A percentile compares a stretch with the other conserved stretches of the same genome.
These are phyloP conservation scores for Thermothelomyces thermophilus DNA, from an alignment of 2,329 filamentous ascomycete genomes.

Conservation along the genomic window DNA sequence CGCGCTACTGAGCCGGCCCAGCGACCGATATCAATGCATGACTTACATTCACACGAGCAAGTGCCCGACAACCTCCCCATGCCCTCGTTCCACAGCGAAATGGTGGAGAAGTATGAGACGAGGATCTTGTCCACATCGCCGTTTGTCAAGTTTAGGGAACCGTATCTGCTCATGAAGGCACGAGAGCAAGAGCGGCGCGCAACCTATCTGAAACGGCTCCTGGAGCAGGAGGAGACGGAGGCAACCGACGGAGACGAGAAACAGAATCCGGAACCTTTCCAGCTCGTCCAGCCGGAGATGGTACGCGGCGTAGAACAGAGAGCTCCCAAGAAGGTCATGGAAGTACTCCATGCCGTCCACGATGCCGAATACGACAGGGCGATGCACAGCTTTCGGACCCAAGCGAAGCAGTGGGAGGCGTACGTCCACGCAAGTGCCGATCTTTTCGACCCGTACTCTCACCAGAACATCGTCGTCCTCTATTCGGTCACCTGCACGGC, in stretches of 20 bases:
- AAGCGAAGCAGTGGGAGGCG: slow-evolving; percentile 93
- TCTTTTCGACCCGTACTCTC: slow-evolving; percentile 88
- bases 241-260: slow-evolving; percentile 55
- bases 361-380: slow-evolving; percentile 96
- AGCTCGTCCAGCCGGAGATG: slow-evolving; percentile 93
- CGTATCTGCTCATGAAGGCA: slow-evolving; percentile 85
- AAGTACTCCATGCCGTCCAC: slow-evolving; percentile 89
- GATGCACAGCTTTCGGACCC: slow-evolving; percentile 85
- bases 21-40: slow-evolving; percentile 32
- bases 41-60: slow-evolving; percentile 41
- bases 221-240: slow-evolving; percentile 64
- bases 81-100: slow-evolving; percentile 89
- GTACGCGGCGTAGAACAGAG: slow-evolving; percentile 76
- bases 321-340: slow-evolving; percentile 79
- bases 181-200: slow-evolving; percentile 84
- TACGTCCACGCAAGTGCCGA: slow-evolving; percentile 84
- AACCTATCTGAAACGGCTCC: slow-evolving; percentile 71
- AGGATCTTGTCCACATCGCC: slow-evolving; percentile 92
- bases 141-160: slow-evolving; percentile 91
- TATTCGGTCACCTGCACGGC: slow-evolving; percentile 91
- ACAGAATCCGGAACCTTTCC: slow-evolving; percentile 63
- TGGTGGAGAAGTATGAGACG: slow-evolving; percentile 88
- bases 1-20: slow-evolving; percentile 16
- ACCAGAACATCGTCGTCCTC: slow-evolving; percentile 92
- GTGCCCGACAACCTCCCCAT: slow-evolving; percentile 74